phyloP scores from a whole-genome alignment of 176 grass and related monocot genomes.

The Echinochloa phyllopogon region DNA sequence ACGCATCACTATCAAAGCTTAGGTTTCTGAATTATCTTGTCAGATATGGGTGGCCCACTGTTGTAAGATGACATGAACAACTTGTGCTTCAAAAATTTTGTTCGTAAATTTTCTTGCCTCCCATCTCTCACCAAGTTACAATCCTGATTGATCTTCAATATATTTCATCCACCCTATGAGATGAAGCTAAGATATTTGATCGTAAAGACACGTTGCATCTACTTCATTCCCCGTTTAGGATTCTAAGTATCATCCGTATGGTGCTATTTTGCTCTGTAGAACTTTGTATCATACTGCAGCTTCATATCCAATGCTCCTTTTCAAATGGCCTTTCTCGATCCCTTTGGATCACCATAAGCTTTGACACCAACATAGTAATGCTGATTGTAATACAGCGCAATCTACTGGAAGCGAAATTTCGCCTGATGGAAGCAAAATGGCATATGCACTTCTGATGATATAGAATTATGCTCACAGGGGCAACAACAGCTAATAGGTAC shows the following conservation, averaged over 20 bases:
- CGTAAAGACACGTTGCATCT: not conserved
- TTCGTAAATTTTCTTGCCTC: not conserved
- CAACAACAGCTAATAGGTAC: not conserved
- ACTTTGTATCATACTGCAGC: not conserved
- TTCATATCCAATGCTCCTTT: not conserved
- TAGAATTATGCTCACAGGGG: not conserved
- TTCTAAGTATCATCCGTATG: not conserved
- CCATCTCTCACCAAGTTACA: not conserved
- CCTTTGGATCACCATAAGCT: not conserved
- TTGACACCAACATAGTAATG: not conserved
- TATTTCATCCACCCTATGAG: not conserved
- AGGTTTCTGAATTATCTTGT: constrained; percentile 3
- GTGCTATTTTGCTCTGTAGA: not conserved
- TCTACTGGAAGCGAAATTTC: not conserved
- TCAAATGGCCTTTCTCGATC: not conserved
- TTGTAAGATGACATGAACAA: not conserved
- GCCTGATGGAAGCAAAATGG: not conserved
- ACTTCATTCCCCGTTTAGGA: not conserved
- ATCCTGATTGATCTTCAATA: not conserved
- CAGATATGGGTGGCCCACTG: not conserved
- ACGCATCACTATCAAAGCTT: not conserved
- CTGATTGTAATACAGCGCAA: not conserved
- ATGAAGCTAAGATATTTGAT: not conserved
- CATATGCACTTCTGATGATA: not conserved
- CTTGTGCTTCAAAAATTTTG: constrained; percentile 22